These are phyloP conservation scores for Mortierella polycephala DNA, from an alignment of 371 early-diverging fungal genomes.

Conservation along the genomic window DNA sequence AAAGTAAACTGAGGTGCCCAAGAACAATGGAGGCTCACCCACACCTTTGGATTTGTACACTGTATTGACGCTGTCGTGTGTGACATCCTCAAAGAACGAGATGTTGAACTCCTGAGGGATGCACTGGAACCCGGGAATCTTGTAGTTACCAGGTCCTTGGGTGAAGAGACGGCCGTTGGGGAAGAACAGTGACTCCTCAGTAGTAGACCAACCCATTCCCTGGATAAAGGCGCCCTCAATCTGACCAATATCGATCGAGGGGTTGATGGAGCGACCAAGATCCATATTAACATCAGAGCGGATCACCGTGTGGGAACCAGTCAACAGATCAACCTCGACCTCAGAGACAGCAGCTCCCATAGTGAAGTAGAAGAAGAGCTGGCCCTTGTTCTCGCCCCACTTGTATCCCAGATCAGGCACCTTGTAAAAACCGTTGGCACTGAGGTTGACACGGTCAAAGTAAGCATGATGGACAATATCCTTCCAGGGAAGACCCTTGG, in stretches of 20 bases:
- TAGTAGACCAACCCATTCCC: neutral
- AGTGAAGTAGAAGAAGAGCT: neutral
- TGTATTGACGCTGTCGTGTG: conserved; percentile 67
- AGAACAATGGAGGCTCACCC: conserved; percentile 86
- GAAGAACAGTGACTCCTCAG: neutral
- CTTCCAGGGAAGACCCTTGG: conserved; percentile 1
- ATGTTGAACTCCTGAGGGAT: conserved; percentile 81
- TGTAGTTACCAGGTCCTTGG: conserved; percentile 83
- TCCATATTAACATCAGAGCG: neutral
- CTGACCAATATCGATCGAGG: conserved; percentile 3
- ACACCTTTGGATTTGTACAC: conserved; percentile 83
- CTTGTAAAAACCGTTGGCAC: neutral
- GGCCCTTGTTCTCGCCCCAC: neutral
- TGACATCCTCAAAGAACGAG: conserved; percentile 66
- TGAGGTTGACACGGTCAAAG: conserved; percentile 3
- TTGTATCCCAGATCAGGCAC: neutral
- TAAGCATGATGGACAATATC: neutral
- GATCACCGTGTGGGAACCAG: neutral
- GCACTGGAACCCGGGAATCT: conserved; percentile 82
- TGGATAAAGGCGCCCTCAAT: conserved; percentile 3
- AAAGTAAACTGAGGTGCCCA: conserved; percentile 77
- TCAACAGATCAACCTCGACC: neutral
- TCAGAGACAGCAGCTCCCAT: neutral
- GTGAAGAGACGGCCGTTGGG: neutral
- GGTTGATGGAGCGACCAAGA: conserved; percentile 2